A percentile compares a stretch with the other conserved stretches of the same genome.
phyloP scores from a whole-genome alignment of 768 basidiomycete species.

The Tulasnella sp. region DNA sequence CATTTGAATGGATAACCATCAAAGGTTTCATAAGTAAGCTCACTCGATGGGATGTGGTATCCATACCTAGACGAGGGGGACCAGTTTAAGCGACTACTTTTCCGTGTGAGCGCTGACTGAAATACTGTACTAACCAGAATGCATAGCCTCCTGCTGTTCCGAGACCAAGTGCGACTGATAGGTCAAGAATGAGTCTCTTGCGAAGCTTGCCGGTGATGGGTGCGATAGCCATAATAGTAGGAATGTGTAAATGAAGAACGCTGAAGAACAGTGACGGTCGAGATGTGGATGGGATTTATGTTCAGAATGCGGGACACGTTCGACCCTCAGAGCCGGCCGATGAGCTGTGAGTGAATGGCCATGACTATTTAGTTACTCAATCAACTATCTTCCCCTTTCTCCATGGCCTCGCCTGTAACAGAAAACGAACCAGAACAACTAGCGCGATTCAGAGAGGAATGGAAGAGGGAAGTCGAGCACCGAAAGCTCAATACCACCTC shows the following conservation, averaged over 20 bases:
- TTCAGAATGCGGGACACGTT: too few relatives aligned
- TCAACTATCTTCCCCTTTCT: background rate
- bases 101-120: background rate
- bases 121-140: constrained; percentile 57
- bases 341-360: too few relatives aligned
- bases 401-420: background rate
- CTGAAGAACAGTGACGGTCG: background rate
- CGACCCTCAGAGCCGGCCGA: too few relatives aligned
- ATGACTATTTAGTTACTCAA: background rate
- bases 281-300: too few relatives aligned
- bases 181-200: constrained; percentile 83
- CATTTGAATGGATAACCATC: background rate
- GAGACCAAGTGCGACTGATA: constrained; percentile 63
- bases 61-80: constrained; percentile 19
- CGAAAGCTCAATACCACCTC: background rate
- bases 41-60: constrained; percentile 19
- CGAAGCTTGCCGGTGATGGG: constrained; percentile 91
- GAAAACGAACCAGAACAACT: constrained; percentile 39
- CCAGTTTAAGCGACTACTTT: background rate
- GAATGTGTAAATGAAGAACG: constrained; percentile 20
- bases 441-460: constrained; percentile 56
- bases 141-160: constrained; percentile 64
- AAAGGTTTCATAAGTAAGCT: background rate
- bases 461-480: constrained; percentile 51
- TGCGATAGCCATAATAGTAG: constrained; percentile 60